Evolutionary conservation across 2,329 filamentous ascomycete genomes (phyloP).

Genomic region (Phialocephala sp.): DNA sequence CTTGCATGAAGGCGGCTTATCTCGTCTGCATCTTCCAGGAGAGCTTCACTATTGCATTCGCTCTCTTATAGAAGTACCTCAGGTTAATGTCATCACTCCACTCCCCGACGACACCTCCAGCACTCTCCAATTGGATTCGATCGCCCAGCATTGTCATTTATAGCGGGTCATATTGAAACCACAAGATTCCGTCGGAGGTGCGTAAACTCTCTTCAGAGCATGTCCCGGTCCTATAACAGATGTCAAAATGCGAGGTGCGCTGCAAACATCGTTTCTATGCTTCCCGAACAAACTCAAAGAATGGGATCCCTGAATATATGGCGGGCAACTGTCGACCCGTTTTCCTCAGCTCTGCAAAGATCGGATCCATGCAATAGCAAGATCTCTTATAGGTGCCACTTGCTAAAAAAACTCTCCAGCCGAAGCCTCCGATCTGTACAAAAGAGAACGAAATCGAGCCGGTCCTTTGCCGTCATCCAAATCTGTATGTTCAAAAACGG

Average conservation of each 20-base stretch:
- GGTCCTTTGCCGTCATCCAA: conserved; percentile 12
- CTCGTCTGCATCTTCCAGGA: conserved; percentile 27
- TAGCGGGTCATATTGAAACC: conserved; percentile 29
- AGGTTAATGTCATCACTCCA: conserved; percentile 16
- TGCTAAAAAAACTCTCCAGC: conserved; percentile 22
- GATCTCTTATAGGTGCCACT: conserved; percentile 21
- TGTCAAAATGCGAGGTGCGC: conserved; percentile 6
- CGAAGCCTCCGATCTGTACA: conserved; percentile 17
- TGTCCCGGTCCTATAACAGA: conserved; percentile 24
- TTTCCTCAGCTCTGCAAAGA: conserved; percentile 20
- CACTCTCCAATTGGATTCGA: conserved; percentile 18
- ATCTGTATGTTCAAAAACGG: conserved; percentile 8
- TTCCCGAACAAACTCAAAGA: conserved; percentile 10
- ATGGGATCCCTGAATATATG: conserved; percentile 26
- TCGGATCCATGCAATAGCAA: conserved; percentile 24
- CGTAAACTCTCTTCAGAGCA: conserved; percentile 10
- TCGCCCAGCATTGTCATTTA: conserved; percentile 18
- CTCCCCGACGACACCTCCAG: conserved; percentile 9
- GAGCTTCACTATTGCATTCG: conserved; percentile 22
- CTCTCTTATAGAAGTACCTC: conserved; percentile 14
- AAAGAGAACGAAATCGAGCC: conserved; percentile 15
- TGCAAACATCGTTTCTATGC: conserved; percentile 11
- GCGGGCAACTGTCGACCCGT: conserved; percentile 13
- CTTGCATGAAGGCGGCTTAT: conserved; percentile 29
- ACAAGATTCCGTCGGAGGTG: conserved; percentile 21